These are phyloP conservation scores for Edaphochlamys debaryana DNA, from an alignment of 139 green algal species.

Conservation along the genomic window DNA sequence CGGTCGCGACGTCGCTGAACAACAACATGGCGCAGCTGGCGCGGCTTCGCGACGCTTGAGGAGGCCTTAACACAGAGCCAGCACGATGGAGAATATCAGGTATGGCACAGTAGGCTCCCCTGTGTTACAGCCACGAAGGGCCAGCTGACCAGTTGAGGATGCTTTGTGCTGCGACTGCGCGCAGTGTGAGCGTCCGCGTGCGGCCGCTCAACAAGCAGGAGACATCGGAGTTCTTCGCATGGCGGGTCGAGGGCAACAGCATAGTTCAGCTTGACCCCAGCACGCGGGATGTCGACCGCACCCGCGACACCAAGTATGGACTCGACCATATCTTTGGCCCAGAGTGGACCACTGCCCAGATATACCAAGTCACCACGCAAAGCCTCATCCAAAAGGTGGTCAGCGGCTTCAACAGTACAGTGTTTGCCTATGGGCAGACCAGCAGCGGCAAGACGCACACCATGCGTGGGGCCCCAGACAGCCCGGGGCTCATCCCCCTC, in stretches of 20 bases:
- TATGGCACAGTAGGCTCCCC: not conserved
- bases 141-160: not conserved
- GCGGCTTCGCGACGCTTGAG: too few species aligned
- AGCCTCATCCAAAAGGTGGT: slow-evolving; percentile 82
- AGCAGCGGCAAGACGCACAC: slow-evolving; percentile 96
- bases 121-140: too few species aligned
- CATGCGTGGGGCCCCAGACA: slow-evolving; percentile 80
- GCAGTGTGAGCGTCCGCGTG: slow-evolving; percentile 86
- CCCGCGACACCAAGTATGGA: slow-evolving; percentile 68
- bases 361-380: slow-evolving; percentile 77
- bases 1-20: too few species aligned
- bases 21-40: too few species aligned
- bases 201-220: slow-evolving; percentile 83
- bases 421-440: slow-evolving; percentile 98
- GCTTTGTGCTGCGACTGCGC: not conserved
- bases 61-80: too few species aligned
- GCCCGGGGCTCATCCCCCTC: slow-evolving; percentile 87
- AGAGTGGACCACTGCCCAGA: slow-evolving; percentile 60
- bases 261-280: slow-evolving; percentile 60
- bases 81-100: slow-evolving; percentile 61
- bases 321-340: slow-evolving; percentile 88
- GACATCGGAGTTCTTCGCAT: slow-evolving; percentile 65
- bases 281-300: slow-evolving; percentile 39
- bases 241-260: slow-evolving; percentile 74
- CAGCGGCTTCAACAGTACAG: slow-evolving; percentile 89